Evolutionary conservation across 495 filamentous ascomycete species (phyloP), one percentile per base, ranked within the genome.

Genomic region (Cairneyella variabilis): DNA sequence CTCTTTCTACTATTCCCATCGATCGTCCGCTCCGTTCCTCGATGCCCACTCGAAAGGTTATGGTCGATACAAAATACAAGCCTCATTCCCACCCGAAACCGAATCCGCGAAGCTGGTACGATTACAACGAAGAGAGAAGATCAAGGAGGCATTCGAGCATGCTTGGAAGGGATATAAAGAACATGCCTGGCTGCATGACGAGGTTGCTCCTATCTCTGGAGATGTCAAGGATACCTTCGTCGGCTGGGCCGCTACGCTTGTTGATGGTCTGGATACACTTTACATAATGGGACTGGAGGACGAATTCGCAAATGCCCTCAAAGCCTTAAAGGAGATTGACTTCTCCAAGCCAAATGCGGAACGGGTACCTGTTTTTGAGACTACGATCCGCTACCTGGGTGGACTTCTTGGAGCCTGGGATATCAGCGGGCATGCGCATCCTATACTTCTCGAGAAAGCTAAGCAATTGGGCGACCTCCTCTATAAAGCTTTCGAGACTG

Each of bases 241-340:
- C 61, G 89, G 88, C 21, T 97, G 92, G 92, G 91, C 85, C n/a
- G 92, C 91, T 3, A 96, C 91, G 0, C 64, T 97, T 51, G 90
- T 97, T 8, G 92, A 97, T 70, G 70, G 85, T 11, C 72, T 97
- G 34, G 92, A 97, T 67, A 93, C 90, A 0, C 71, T 97, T n/a
- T 97, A 89, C 89, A 92, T 97, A 48, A 96, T 96, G 90, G 90
- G 82, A 8, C 59, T 96, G 70, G 83, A 87, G 66, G 75, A 86
- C 7, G 91, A 96, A 56, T 97, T 97, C 64, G 80, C 89, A 43
- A 86, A 90, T 48, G 92, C 90, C 8, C 76, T 91, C 7, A 71
- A 85, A 48, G 81, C 77, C 16, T 82, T 96, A 30, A 76, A 76
- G 54, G 74, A 83, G 48, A 95, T 97, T 55, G 88, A 97, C 68